phyloP scores from a whole-genome alignment of 2,329 filamentous ascomycete genomes.

The Alternaria panax region DNA sequence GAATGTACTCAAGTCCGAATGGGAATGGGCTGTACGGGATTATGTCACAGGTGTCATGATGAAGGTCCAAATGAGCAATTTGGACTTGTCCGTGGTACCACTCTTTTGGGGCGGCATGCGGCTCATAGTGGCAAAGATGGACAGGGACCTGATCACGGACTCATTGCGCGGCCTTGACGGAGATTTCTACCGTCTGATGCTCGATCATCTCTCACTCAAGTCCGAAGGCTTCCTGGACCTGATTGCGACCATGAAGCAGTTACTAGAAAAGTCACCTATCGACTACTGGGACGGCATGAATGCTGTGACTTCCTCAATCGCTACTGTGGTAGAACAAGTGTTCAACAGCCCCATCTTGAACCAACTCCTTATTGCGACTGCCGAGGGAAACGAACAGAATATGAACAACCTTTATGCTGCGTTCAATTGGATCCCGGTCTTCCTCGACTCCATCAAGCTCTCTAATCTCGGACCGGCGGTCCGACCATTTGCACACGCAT shows the following conservation, averaged over 20 bases:
- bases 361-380: conserved; percentile 62
- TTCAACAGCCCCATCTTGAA: conserved; percentile 75
- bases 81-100: conserved; percentile 64
- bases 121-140: conserved; percentile 75
- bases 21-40: conserved; percentile 85
- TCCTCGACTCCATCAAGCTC: conserved; percentile 78
- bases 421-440: conserved; percentile 78
- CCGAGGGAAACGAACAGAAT: conserved; percentile 57
- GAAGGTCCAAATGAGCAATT: conserved; percentile 64
- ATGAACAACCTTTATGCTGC: conserved; percentile 67
- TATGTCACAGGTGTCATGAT: conserved; percentile 73
- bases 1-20: conserved; percentile 73
- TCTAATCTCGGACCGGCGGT: conserved; percentile 81
- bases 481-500: conserved; percentile 76
- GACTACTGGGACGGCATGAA: conserved; percentile 91
- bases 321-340: conserved; percentile 82
- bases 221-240: conserved; percentile 69
- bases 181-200: conserved; percentile 65
- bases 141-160: conserved; percentile 76
- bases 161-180: conserved; percentile 81
- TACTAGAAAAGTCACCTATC: conserved; percentile 77
- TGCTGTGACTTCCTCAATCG: conserved; percentile 79
- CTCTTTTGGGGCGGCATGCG: conserved; percentile 82
- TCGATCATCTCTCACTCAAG: conserved; percentile 68
- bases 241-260: conserved; percentile 71